These are phyloP conservation scores for Xylaria sp. DNA, from an alignment of 2,329 filamentous ascomycete species.

Conservation along the genomic window DNA sequence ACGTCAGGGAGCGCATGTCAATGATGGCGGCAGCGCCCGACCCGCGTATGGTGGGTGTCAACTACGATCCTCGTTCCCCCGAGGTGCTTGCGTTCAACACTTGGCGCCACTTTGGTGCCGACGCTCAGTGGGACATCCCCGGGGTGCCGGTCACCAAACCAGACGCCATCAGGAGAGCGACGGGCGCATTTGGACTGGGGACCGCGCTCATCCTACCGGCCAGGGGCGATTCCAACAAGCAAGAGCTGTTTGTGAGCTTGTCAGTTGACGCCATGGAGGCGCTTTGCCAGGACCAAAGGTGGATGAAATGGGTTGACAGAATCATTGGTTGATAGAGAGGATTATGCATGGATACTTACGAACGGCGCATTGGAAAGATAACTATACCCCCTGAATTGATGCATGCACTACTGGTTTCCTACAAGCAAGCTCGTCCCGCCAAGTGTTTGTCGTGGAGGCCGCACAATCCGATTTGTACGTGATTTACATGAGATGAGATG, in stretches of 20 bases:
- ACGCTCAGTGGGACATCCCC: constrained; percentile 46
- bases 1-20: constrained; percentile 46
- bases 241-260: constrained; percentile 43
- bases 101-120: constrained; percentile 51
- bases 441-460: constrained; percentile 3
- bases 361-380: constrained; percentile 29
- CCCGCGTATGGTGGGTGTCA: constrained; percentile 48
- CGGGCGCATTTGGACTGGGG: constrained; percentile 41
- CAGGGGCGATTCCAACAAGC: constrained; percentile 33
- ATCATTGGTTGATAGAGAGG: constrained; percentile 38
- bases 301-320: constrained; percentile 43
- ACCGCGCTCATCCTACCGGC: constrained; percentile 43
- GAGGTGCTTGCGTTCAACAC: constrained; percentile 51
- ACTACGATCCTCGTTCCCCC: constrained; percentile 48
- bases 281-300: constrained; percentile 40
- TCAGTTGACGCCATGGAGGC: constrained; percentile 41
- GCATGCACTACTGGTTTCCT: constrained; percentile 15
- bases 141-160: constrained; percentile 46
- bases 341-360: constrained; percentile 17
- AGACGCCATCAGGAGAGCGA: constrained; percentile 43
- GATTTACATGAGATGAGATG: constrained; percentile 7
- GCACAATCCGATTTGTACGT: not conserved
- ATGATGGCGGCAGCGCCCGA: constrained; percentile 47
- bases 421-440: not conserved
- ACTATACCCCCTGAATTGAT: constrained; percentile 27